Percentiles rank a stretch among this genome's conserved stretches.
Conservation (phyloP, 352 stramenopile genomes). For the Globisporangium radiosum region DNA sequence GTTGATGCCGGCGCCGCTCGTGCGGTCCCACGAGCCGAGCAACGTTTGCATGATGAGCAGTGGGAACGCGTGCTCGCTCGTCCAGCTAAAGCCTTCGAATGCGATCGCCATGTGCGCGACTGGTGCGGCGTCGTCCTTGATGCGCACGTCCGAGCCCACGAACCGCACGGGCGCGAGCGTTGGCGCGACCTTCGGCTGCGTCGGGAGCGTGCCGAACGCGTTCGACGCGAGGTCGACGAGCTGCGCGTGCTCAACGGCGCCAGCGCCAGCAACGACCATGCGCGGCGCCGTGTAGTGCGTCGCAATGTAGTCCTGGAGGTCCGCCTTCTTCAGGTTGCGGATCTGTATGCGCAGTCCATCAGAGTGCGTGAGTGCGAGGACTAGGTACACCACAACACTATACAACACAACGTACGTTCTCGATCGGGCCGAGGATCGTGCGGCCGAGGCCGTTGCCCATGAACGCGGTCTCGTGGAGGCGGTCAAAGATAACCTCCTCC, state of each 20-base stretch:
- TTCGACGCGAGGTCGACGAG: constrained; percentile 96
- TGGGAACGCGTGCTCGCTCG: constrained; percentile 96
- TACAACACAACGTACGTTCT: constrained; percentile 90
- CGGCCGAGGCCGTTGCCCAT: constrained; percentile 95
- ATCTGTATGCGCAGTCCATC: constrained; percentile 28
- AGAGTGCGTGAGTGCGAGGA: too few relatives aligned
- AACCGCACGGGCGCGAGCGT: constrained; percentile 79
- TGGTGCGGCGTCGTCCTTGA: constrained; percentile 85
- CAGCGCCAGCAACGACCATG: constrained; percentile 98
- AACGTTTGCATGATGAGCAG: constrained; percentile 98
- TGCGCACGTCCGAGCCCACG: constrained; percentile 87
- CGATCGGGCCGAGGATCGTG: constrained; percentile 98
- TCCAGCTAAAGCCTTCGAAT: constrained; percentile 98
- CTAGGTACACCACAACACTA: neutral
- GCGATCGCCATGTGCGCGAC: constrained; percentile 95
- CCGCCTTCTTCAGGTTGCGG: constrained; percentile 89
- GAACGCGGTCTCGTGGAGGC: constrained; percentile 98
- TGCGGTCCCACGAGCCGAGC: constrained; percentile 90
- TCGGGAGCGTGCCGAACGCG: constrained; percentile 94
- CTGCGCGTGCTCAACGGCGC: constrained; percentile 95
- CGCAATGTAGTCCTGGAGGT: constrained; percentile 97
- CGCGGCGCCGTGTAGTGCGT: constrained; percentile 99
- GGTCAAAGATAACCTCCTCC: constrained; percentile 98
- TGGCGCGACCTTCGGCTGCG: constrained; percentile 54
- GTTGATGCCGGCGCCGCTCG: constrained; percentile 91